Evolutionary conservation across 345 rosid genomes (phyloP), one percentile per base, ranked within the genome.

Genomic region (Citrus sinensis): DNA sequence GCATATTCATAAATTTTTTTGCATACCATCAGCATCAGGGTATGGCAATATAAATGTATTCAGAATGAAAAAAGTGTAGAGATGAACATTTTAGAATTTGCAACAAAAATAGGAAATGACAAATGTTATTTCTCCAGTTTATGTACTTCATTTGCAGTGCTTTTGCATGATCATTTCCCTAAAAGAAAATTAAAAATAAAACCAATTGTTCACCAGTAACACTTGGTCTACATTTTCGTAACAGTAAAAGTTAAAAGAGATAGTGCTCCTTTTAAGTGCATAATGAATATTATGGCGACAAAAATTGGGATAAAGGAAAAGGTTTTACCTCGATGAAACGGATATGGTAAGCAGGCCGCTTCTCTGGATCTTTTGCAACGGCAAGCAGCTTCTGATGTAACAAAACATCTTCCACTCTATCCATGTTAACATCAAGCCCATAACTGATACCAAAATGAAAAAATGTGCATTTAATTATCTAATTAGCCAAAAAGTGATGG

Each of bases 361-460:
- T 85, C 79, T 86, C 84, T 54, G 92, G 92, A 75, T 90, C 90
- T 80, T 84, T 85, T 25, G 94, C 97, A 78, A 72, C 75, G 27
- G 79, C 88, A 74, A 92, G 92, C 67, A 92, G 91, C 70, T 67
- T 88, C 64, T 70, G 79, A 81, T 92, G 97, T 60, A 92, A 67
- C 74, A 92, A 51, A 58, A 92, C 87, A 82, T 92, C 97, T 30
- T 90, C 92, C 76, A 81, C 90, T 83, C 84, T 86, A 76, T 89
- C 97, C 88, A 92, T 76, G 82, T 92, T 89, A 81, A 92, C 87
- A 80, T 92, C 94, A 70, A 87, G 88, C 32, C 82, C 87, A 80
- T 92, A 92, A 80, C 96, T 92, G 88, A 73, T 30, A 17, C 42
- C 55, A 71, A 71, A 65, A 65, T 22, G 20, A 20, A 49, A 34